Conservation (phyloP, 805 yeast genomes). For the Zygoascus ofunaensis region DNA sequence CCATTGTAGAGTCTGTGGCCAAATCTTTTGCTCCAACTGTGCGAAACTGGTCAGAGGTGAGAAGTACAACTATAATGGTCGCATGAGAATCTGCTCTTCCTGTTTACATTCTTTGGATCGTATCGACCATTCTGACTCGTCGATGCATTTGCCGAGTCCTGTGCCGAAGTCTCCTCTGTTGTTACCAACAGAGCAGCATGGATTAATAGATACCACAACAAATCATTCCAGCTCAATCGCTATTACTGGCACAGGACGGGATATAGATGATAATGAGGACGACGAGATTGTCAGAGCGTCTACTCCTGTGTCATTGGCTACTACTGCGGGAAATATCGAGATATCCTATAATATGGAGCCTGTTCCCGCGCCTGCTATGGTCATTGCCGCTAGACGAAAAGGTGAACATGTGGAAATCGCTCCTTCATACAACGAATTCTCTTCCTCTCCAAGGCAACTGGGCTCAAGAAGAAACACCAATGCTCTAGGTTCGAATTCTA, state of each 20-base stretch:
- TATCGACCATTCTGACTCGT: slow-evolving; percentile 35
- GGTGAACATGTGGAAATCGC: slow-evolving; percentile 70
- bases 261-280: not conserved
- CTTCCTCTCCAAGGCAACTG: not conserved
- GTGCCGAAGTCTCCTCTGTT: not conserved
- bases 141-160: not conserved
- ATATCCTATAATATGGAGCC: slow-evolving; percentile 28
- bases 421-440: slow-evolving; percentile 2
- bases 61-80: slow-evolving; percentile 54
- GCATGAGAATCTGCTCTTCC: slow-evolving; percentile 65
- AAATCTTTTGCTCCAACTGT: slow-evolving; percentile 81
- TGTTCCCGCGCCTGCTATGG: slow-evolving; percentile 56
- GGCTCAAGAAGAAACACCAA: not conserved
- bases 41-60: slow-evolving; percentile 63
- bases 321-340: slow-evolving; percentile 14
- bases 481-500: not conserved
- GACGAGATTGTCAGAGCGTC: not conserved
- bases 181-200: not conserved
- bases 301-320: not conserved
- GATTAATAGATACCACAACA: not conserved
- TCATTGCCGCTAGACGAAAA: slow-evolving; percentile 70
- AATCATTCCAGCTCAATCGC: too few species aligned
- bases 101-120: slow-evolving; percentile 56
- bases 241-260: too few species aligned
- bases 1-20: slow-evolving; percentile 94